Percentiles rank a stretch among this genome's conserved stretches.
These are phyloP conservation scores for Mycena polygramma DNA, from an alignment of 768 basidiomycete genomes.

Conservation along the genomic window DNA sequence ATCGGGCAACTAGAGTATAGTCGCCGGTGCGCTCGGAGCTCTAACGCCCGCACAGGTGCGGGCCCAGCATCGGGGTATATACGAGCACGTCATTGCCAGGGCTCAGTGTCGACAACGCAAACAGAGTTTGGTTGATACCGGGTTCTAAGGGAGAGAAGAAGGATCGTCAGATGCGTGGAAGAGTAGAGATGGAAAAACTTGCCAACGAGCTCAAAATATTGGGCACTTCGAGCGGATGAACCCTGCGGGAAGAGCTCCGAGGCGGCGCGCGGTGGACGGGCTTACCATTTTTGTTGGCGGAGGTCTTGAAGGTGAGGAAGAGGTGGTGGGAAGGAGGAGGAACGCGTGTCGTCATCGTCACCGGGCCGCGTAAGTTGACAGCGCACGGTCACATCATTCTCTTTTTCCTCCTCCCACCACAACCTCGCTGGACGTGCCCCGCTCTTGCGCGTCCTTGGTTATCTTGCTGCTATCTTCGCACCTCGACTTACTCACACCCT, in stretches of 20 bases:
- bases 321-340: no score
- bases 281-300: constrained; percentile 67
- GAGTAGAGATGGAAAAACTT: constrained; percentile 43
- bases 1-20: constrained; percentile 26
- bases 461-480: no score
- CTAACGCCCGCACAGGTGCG: constrained; percentile 55
- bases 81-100: constrained; percentile 25
- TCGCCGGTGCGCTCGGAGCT: constrained; percentile 66
- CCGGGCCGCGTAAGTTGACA: no score
- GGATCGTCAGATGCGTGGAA: constrained; percentile 9
- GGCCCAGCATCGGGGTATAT: constrained; percentile 30
- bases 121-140: constrained; percentile 21
- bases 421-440: no score
- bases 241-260: constrained; percentile 56
- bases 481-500: no score
- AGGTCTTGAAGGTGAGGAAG: constrained; percentile 54
- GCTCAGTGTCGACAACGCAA: constrained; percentile 41
- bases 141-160: constrained; percentile 1
- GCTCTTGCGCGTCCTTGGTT: no score
- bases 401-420: no score
- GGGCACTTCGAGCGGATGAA: constrained; percentile 49
- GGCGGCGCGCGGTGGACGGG: constrained; percentile 32
- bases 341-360: no score
- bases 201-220: constrained; percentile 64
- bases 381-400: no score